Base-by-base conservation (phyloP, 2,329 filamentous ascomycete species). In the Xylariaceae sp. region DNA sequence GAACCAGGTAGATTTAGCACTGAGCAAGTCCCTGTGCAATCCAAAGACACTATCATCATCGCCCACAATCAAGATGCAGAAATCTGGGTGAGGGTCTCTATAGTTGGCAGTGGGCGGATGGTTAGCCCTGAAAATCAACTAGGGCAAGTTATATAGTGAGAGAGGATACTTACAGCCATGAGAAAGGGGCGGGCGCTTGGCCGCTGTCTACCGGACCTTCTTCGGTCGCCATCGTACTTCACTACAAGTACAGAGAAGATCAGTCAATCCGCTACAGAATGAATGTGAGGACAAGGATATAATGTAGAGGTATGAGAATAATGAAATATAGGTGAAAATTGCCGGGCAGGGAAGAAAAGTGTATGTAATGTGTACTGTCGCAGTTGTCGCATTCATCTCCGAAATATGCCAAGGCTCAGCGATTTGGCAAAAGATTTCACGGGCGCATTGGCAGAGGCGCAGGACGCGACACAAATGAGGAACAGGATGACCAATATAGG, bases 11-110 rank as follows among this genome's bases (percentile, higher is more conserved):
- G 76, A 80, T 50, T 73, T 73, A 22, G 71, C 66, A 49, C 74
- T 77, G 20, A 82, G 64, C 44, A 80, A 79, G 57, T 82, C 74
- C 48, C 77, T 79, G 49, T 81, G 79, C 11, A 82, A 71, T 10
- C 74, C 76, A 53, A 80, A 82, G 0, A 77, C 76, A 12, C 61
- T 61, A 55, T 78, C 72, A 0, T 77, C 68, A 3, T 68, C 63
- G 0, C 79, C 78, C 22, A 80, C 72, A 1, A 80, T 60, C 37
- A 79, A 61, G 16, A 81, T 74, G 35, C 77, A 74, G 51, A 81
- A 80, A 7, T 71, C 68, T 0, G 76, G 71, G 53, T 82, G 78
- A 1, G 77, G 74, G 37, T 79, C 64, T 2, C 77, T 79, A 48
- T 62, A 22, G 57, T 50, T 10, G 43, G 23, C 19, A 47, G 44